Percentiles rank a stretch among this genome's conserved stretches.
These are phyloP conservation scores for Grammothele lineata DNA, from an alignment of 768 basidiomycete species.

Conservation along the genomic window DNA sequence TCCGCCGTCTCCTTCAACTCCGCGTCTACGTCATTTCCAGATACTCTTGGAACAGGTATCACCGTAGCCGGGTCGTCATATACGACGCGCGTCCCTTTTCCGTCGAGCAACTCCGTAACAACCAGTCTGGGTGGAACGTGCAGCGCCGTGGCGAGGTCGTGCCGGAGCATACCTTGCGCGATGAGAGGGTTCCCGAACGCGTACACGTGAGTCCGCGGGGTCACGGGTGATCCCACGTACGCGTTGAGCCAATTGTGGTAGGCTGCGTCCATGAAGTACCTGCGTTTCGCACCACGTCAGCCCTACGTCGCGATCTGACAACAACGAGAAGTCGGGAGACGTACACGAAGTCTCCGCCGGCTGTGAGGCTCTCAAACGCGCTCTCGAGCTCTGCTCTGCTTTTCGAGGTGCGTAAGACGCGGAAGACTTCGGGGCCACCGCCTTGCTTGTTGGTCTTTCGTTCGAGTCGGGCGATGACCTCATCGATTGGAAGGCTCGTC, in stretches of 20 bases:
- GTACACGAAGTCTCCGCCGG: constrained; percentile 42
- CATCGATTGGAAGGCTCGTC: constrained; percentile 34
- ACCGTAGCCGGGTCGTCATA: constrained; percentile 49
- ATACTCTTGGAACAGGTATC: constrained; percentile 26
- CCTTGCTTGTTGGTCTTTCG: constrained; percentile 36
- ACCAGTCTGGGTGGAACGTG: constrained; percentile 45
- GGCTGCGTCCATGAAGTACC: constrained; percentile 8
- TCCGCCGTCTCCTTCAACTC: constrained; percentile 32
- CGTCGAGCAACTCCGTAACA: constrained; percentile 36
- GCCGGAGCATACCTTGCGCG: constrained; percentile 40
- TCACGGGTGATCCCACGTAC: constrained; percentile 1
- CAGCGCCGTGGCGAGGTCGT: constrained; percentile 37
- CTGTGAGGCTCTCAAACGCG: constrained; percentile 27
- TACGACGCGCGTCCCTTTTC: constrained; percentile 36
- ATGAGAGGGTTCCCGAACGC: constrained; percentile 49
- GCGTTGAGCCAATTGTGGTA: constrained; percentile 13
- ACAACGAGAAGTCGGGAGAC: constrained; percentile 16
- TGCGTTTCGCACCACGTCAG: neutral
- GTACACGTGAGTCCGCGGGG: constrained; percentile 33
- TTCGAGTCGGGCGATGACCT: constrained; percentile 44
- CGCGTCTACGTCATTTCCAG: constrained; percentile 26
- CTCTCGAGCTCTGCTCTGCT: constrained; percentile 36
- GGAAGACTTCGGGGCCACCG: constrained; percentile 25
- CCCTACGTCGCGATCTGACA: no score
- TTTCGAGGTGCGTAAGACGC: constrained; percentile 14